These are phyloP conservation scores for Aspergillus terreus DNA, from an alignment of 2,329 filamentous ascomycete species.

Conservation along the genomic window DNA sequence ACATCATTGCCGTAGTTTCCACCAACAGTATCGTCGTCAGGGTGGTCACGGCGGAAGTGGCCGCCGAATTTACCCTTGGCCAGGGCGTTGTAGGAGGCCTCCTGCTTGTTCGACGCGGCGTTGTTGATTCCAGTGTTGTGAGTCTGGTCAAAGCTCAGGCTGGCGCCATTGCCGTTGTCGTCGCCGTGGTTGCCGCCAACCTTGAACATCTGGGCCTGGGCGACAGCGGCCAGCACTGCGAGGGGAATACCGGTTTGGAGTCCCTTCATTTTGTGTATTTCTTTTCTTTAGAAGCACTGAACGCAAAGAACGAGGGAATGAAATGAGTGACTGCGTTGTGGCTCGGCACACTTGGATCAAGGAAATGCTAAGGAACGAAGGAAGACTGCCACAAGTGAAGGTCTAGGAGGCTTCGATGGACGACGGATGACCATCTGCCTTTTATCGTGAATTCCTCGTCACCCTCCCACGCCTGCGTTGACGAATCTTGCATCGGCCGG, in stretches of 20 bases:
- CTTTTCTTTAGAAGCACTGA: background rate
- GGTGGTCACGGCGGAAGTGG: too few relatives aligned
- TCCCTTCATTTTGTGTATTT: conserved; percentile 30
- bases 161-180: background rate
- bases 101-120: background rate
- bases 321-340: background rate
- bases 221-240: conserved; percentile 31
- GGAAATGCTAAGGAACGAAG: background rate
- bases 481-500: conserved; percentile 1
- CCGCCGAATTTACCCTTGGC: background rate
- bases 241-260: conserved; percentile 33
- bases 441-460: conserved; percentile 11
- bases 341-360: background rate
- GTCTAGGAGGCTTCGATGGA: conserved; percentile 4
- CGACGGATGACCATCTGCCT: conserved; percentile 7
- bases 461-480: conserved; percentile 4
- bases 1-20: too few relatives aligned
- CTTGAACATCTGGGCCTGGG: conserved; percentile 20
- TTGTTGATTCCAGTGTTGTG: background rate
- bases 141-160: background rate
- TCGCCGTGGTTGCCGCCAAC: conserved; percentile 7
- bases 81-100: background rate
- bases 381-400: background rate
- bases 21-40: too few relatives aligned
- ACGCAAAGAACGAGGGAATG: background rate